A percentile compares a stretch with the other conserved stretches of the same genome.
phyloP scores from a whole-genome alignment of 225 moss, liverwort and hornwort species.

The Marchantia polymorpha region DNA sequence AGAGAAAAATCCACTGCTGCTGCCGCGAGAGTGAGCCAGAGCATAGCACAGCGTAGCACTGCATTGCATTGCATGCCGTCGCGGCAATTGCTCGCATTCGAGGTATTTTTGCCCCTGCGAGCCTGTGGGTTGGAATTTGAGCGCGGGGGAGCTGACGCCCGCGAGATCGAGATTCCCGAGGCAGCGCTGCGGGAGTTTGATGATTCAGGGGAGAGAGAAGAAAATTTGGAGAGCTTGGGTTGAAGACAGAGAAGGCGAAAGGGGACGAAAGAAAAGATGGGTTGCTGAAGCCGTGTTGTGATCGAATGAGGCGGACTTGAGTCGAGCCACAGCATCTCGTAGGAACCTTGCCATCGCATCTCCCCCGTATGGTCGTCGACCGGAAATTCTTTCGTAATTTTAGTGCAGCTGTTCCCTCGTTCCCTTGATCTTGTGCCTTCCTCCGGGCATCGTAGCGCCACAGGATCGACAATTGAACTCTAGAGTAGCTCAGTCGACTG shows the following conservation, averaged over 20 bases:
- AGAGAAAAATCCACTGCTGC: too few relatives aligned
- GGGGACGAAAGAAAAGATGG: slow-evolving; percentile 16
- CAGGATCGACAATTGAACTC: neutral
- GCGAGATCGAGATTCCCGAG: neutral
- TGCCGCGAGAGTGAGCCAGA: too few relatives aligned
- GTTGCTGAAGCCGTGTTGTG: neutral
- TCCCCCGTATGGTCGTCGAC: neutral
- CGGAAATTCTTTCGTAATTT: neutral
- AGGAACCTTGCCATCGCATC: too few relatives aligned
- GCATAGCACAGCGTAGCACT: too few relatives aligned
- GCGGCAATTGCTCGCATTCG: too few relatives aligned
- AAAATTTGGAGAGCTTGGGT: slow-evolving; percentile 30
- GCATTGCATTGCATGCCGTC: too few relatives aligned
- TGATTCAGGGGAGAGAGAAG: slow-evolving; percentile 22
- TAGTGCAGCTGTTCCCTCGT: neutral
- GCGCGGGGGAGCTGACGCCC: too few relatives aligned
- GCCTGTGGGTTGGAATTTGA: too few relatives aligned
- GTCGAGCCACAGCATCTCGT: neutral
- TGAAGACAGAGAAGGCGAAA: slow-evolving; percentile 23
- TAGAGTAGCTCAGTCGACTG: too few relatives aligned
- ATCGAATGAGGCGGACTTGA: slow-evolving; percentile 6
- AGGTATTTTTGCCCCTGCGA: too few relatives aligned
- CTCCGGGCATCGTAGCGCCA: too few relatives aligned
- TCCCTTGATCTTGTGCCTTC: neutral
- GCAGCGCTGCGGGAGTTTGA: slow-evolving; percentile 3